Evolutionary conservation across 371 early-diverging fungal species (phyloP).

Genomic region (Dinochytrium kinnereticum): DNA sequence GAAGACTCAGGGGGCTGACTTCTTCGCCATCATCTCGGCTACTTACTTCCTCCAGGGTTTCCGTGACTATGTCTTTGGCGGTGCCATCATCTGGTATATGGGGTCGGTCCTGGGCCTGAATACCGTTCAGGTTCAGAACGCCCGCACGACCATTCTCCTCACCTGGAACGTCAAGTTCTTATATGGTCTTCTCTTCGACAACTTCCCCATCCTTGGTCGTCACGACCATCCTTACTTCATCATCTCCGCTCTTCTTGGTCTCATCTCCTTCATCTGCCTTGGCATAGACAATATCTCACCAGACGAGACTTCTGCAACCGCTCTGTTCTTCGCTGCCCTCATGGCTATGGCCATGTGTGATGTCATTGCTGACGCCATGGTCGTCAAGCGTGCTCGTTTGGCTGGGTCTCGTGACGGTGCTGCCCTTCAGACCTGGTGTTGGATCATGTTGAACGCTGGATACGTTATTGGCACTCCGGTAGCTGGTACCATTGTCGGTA

Average conservation of each 20-base stretch:
- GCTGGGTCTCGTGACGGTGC: slow-evolving; percentile 38
- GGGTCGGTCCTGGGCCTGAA: slow-evolving; percentile 17
- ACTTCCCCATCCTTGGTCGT: slow-evolving; percentile 34
- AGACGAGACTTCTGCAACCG: slow-evolving; percentile 17
- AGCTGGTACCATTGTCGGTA: slow-evolving; percentile 27
- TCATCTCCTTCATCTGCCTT: slow-evolving; percentile 16
- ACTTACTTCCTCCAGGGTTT: slow-evolving; percentile 44
- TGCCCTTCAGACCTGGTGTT: slow-evolving; percentile 37
- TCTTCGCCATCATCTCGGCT: slow-evolving; percentile 35
- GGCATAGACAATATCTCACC: slow-evolving; percentile 10
- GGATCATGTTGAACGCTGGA: slow-evolving; percentile 31
- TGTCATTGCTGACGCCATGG: slow-evolving; percentile 43
- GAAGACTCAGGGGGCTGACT: slow-evolving; percentile 8
- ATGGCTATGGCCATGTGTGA: slow-evolving; percentile 35
- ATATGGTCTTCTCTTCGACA: slow-evolving; percentile 41
- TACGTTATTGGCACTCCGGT: slow-evolving; percentile 30
- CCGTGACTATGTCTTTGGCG: slow-evolving; percentile 35
- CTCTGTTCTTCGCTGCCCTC: slow-evolving; percentile 26
- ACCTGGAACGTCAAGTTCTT: slow-evolving; percentile 42
- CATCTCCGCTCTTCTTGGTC: slow-evolving; percentile 22
- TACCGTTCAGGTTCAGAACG: slow-evolving; percentile 15
- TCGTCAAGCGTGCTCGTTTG: slow-evolving; percentile 28
- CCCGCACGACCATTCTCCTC: slow-evolving; percentile 32
- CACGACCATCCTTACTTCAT: slow-evolving; percentile 34
- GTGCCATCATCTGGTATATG: slow-evolving; percentile 39